Base-by-base conservation (phyloP, 1,284 basidiomycete species). In the Ustilago loliicola region DNA sequence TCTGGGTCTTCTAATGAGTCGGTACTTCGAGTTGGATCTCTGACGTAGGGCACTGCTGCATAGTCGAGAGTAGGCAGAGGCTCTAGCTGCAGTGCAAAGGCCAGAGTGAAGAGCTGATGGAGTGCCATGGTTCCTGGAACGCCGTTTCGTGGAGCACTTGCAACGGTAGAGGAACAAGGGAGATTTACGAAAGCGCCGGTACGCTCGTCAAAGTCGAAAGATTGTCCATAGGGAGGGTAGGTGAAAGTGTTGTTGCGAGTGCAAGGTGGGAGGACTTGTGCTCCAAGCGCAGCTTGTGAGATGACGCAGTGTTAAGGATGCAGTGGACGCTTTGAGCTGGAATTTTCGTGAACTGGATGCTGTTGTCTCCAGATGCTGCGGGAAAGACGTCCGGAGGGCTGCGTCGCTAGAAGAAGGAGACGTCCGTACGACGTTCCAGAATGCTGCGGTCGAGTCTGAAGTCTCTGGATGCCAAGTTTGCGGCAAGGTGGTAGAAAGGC, bases 91-190 rank as follows among this genome's bases (percentile, higher is more conserved):
- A 77, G 61, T n/a, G 82, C 82, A 51, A 85, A 80, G 1, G 83
- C 84, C 40, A 84, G 57, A 2, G 84, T 85, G 57, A 85, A 83
- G 59, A 74, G 68, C 66, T 78, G 76, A 54, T 78, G 72, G 17
- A 78, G 72, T 13, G 72, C 65, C 76, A 78, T 78, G 29, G 17
- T 42, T 36, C 19, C 38, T 19, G 21, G 32, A 30, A 52, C 13
- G 30, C 42, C 38, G 11, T 19, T 15, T 40, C 38, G 17, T 40
- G 15, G 7, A 40, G 17, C 42, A 8, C 42, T 1, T 7, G 11
- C 42, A 45, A 45, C 6, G 11, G 7, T 7, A 45, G 42, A 23
- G 42, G 17, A 9, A 6, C 38, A 19, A 19, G 7, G 15, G 17
- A 19, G 17, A 11, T 50, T 27, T 29, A 27, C 48, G 15, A 19